Evolutionary conservation across 2,329 filamentous ascomycete genomes (phyloP).

Genomic region (Aspergillus luchuensis): DNA sequence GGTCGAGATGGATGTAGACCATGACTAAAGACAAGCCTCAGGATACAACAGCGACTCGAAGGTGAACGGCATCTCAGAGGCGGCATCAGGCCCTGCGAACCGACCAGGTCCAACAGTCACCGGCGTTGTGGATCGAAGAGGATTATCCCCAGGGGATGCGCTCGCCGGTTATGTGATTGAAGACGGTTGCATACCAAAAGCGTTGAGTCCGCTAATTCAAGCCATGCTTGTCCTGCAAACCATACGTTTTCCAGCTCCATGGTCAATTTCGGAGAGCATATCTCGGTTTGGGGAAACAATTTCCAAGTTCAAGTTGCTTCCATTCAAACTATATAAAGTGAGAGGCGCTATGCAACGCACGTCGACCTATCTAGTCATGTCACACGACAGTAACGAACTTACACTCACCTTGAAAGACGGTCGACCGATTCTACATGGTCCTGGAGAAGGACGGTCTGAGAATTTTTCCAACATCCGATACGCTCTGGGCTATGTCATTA

Average conservation of each 20-base stretch:
- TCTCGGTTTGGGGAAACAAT: background rate
- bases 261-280: background rate
- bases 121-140: constrained; percentile 19
- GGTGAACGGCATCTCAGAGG: constrained; percentile 28
- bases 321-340: background rate
- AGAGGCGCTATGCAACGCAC: background rate
- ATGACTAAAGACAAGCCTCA: background rate
- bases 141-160: background rate
- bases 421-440: background rate
- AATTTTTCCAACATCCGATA: background rate
- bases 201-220: constrained; percentile 17
- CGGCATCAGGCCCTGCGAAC: background rate
- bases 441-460: background rate
- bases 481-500: background rate
- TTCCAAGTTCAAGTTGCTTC: background rate
- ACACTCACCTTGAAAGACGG: background rate
- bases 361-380: constrained; percentile 1
- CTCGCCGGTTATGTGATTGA: constrained; percentile 21
- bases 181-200: constrained; percentile 21
- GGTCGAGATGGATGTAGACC: constrained; percentile 25
- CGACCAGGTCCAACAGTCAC: constrained; percentile 20
- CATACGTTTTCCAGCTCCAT: background rate
- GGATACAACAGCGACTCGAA: background rate
- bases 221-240: constrained; percentile 14
- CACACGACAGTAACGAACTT: constrained; percentile 4